A percentile compares a stretch with the other conserved stretches of the same genome.
These are phyloP conservation scores for Lichtheimia ramosa DNA, from an alignment of 371 early-diverging fungal genomes.

Conservation along the genomic window DNA sequence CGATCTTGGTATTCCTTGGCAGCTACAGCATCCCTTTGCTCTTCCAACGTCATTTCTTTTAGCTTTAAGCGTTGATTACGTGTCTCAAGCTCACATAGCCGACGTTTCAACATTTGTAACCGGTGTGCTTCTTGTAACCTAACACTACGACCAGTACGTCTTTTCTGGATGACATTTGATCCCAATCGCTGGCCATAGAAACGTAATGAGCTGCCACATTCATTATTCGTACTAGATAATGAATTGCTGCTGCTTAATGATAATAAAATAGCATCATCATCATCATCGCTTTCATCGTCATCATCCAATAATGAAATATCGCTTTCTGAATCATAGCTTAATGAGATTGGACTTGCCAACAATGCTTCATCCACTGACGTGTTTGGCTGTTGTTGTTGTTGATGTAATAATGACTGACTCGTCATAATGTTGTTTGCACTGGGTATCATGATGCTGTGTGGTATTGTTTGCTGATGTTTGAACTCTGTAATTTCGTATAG, in stretches of 20 bases:
- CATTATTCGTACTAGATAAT: no score
- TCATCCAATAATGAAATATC: background rate
- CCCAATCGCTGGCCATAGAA: no score
- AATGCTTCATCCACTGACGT: no score
- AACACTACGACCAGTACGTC: background rate
- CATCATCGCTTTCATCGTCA: background rate
- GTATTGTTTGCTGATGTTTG: no score
- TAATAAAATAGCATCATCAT: background rate
- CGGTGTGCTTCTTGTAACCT: constrained; percentile 1
- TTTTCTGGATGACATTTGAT: background rate
- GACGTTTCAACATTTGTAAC: background rate
- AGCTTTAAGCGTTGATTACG: background rate
- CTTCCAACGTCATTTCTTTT: constrained; percentile 42
- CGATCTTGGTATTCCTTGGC: constrained; percentile 61
- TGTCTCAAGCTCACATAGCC: background rate
- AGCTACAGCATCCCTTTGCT: constrained; percentile 49
- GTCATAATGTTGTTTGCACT: no score
- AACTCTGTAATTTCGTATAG: no score
- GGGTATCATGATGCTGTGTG: no score
- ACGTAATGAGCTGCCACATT: background rate
- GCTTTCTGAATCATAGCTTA: background rate
- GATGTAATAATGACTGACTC: no score
- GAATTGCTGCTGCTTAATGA: background rate
- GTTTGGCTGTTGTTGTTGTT: no score
- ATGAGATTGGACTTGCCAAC: no score